Base-by-base conservation (phyloP, 2,329 filamentous ascomycete species). In the Ciborinia camelliae region DNA sequence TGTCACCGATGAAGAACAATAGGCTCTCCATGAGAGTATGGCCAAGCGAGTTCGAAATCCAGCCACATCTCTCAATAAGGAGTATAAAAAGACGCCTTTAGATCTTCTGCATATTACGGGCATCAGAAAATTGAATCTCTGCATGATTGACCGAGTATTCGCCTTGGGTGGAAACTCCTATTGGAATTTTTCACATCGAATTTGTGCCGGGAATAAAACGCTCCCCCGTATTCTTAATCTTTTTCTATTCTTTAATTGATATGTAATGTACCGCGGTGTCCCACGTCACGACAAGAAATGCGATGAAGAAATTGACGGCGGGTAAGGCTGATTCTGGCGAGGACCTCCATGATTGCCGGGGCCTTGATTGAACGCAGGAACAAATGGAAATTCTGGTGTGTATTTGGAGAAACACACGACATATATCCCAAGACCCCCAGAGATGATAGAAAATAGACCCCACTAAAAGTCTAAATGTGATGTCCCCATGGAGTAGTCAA, bases 281-380 rank as follows among this genome's bases (percentile, higher is more conserved):
- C 28, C 26, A 30, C 30, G 5, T 35, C 41, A 35, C 26, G 5
- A 20, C 5, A 18, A 26, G 18, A 47, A 45, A 28, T 54, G 39
- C n/a, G 15, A 62, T 32, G n/a, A 20, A 35, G 30, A 15, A 39
- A 5, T 61, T 37, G 32, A 35, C 45, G 50, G 35, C 61, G 61
- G 39, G 61, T 63, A 63, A 63, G 61, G 61, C 61, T 63, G 61
- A 63, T 39, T 45, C 30, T 63, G 30, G 61, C 51, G 51, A 63
- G 23, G n/a, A 47, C 10, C 37, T 57, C 41, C 61, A 54, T 32
- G 39, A 23, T 30, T 55, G 20, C 51, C 30, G 51, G 61, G 51
- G 61, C 23, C 41, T 57, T 63, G 28, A 39, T 47, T 43, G 39
- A 45, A 63, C 51, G 61, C 61, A 57, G 61, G 51, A 63, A 63